Evolutionary conservation across 1,284 basidiomycete genomes (phyloP), one percentile per base, ranked within the genome.

Genomic region (Golubevia sp.): DNA sequence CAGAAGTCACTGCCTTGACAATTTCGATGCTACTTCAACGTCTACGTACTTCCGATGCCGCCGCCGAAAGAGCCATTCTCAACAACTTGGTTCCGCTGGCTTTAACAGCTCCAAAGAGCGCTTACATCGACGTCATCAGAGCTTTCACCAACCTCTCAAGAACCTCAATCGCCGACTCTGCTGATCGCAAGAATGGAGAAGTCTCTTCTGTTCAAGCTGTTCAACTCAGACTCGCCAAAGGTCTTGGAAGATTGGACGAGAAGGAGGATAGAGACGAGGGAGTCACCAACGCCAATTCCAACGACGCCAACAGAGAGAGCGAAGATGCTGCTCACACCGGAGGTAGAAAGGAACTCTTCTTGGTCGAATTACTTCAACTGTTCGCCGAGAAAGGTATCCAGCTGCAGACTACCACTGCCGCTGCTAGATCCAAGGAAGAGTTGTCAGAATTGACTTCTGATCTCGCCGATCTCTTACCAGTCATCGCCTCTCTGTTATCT

Each of bases 1-100:
- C 70, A 18, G 73, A 76, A 55, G 70, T 79, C 3, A 80, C 77
- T 1, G 69, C 71, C 30, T 71, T 83, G 24, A 71, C 77, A 58
- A 89, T 93, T 8, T 95, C 94, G 1, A 95, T 98, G 92, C 86
- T 98, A 3, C 85, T 97, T 24, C 96, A 97, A 85, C 88, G 94
- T 24, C 86, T 97, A 25, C 89, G 91, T 24, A 90, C 90, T 11
- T 91, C 92, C 3, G 92, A 96, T 74, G 89, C 92, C 0, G 89
- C 89, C 0, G 91, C 93, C 3, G 94, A 97, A 84, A 92, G 93
- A 26, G 91, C 93, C 1, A 95, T 97, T 69, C 90, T 94, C 2
- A 91, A 91, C 81, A 94, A 94, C 77, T 87, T 98, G 7, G 93
- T 97, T 2, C 93, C 95, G 62, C 87, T 98, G 23, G 94, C 93